phyloP scores from a whole-genome alignment of 1,284 basidiomycete species.

The Tilletia indica region DNA sequence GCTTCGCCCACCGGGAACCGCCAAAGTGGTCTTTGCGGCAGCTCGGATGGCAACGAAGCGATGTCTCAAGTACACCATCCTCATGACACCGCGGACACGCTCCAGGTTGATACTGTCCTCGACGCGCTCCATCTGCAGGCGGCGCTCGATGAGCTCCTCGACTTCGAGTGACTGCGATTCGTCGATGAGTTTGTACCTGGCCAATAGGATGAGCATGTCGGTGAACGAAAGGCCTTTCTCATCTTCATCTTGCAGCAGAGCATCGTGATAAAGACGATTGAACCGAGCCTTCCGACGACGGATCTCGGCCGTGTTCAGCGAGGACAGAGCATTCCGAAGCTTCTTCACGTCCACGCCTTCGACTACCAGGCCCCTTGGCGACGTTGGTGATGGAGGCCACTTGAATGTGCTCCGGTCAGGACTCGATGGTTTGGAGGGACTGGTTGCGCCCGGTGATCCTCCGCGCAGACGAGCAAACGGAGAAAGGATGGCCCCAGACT shows the following conservation, averaged over 20 bases:
- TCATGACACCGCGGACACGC: constrained; percentile 43
- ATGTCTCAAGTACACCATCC: constrained; percentile 42
- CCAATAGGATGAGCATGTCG: constrained; percentile 80
- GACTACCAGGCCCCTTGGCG: constrained; percentile 13
- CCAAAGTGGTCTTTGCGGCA: constrained; percentile 1
- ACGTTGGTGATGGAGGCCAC: constrained; percentile 27
- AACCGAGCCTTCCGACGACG: constrained; percentile 41
- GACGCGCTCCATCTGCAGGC: constrained; percentile 39
- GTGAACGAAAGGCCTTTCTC: constrained; percentile 78
- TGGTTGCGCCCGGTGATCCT: constrained; percentile 11
- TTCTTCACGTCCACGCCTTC: constrained; percentile 33
- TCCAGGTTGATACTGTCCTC: constrained; percentile 47
- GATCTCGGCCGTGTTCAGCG: constrained; percentile 37
- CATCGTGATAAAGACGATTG: constrained; percentile 53
- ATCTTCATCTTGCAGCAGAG: constrained; percentile 59
- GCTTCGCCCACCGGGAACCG: background rate
- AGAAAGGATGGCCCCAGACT: background rate
- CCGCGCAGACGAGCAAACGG: constrained; percentile 21
- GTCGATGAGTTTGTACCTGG: constrained; percentile 87
- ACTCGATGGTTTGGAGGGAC: constrained; percentile 6
- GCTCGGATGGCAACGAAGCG: constrained; percentile 56
- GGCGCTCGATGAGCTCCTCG: constrained; percentile 49
- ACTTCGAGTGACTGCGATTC: constrained; percentile 61
- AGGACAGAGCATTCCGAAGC: constrained; percentile 28
- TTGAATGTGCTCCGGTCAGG: background rate